These are phyloP conservation scores for Penicillium fuscoglaucum DNA, from an alignment of 2,329 filamentous ascomycete genomes.

Conservation along the genomic window DNA sequence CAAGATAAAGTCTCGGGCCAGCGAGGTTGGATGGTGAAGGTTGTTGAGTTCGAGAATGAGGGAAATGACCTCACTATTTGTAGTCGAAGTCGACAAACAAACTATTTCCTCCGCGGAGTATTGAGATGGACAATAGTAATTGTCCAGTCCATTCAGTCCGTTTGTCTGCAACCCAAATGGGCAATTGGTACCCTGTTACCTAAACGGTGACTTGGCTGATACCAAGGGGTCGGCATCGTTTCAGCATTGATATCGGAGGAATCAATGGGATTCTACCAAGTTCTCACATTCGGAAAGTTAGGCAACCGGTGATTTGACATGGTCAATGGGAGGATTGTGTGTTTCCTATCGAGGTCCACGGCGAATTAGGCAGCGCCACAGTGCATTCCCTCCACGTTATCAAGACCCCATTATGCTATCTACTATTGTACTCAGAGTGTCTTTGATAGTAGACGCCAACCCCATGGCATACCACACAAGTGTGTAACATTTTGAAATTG, in stretches of 20 bases:
- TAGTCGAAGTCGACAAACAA: slow-evolving; percentile 10
- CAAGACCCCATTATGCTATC: not conserved
- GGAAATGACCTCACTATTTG: slow-evolving; percentile 15
- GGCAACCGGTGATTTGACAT: not conserved
- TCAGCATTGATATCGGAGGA: not conserved
- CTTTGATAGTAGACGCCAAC: not conserved
- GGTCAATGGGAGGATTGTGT: not conserved
- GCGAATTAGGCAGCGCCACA: not conserved
- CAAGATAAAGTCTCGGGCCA: slow-evolving; percentile 5
- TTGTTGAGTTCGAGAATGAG: not conserved
- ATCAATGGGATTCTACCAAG: no score
- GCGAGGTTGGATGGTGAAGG: slow-evolving; percentile 7
- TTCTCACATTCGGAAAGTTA: not conserved
- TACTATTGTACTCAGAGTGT: not conserved
- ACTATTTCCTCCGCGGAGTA: not conserved
- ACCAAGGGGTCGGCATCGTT: not conserved
- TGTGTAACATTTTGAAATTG: slow-evolving; percentile 1
- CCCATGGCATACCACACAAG: not conserved
- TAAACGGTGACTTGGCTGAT: not conserved
- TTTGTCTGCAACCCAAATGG: not conserved
- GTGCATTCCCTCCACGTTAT: not conserved
- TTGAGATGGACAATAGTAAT: not conserved
- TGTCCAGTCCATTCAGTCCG: not conserved
- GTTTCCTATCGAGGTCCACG: not conserved
- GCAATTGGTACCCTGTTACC: not conserved